Base-by-base conservation (phyloP, 352 stramenopile species). In the Thalassiosira allenii region DNA sequence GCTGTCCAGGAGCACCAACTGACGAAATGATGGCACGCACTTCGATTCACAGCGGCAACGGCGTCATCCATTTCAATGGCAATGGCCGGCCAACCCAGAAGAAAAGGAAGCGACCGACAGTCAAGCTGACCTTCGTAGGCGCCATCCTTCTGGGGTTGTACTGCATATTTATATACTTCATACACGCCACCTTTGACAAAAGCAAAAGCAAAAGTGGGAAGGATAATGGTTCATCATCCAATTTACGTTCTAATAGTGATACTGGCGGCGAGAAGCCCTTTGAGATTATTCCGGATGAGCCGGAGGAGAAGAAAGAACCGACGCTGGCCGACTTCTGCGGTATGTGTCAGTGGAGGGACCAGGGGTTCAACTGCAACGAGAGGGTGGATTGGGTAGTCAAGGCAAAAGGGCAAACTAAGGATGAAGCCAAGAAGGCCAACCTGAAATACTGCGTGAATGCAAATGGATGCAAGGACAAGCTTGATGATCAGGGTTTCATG, bases 161-260 rank as follows among this genome's bases (percentile, higher is more conserved):
- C 23, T 9, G 29, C 6, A 2, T 68, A 17, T 68, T 68, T 37
- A 27, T 68, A 0, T 68, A 37, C 40, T 32, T 33, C 5, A 22
- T 68, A 3, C 32, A 54, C 23, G 40, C 30, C 14, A 17, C n/a
- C 14, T 68, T 68, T 37, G 58, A 68, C 37, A n/a, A 32, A 53
- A 17, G 57, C 9, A 23, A 51, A 9, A 49, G 27, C 11, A 2
- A 4, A 49, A 29, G 12, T 34, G n/a, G 25, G 25, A 32, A 34
- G n/a, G 30, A 29, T 20, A 47, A 47, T 17, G 8, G 8, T 17
- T 9, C 17, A 9, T 9, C 17, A 17, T 47, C 37, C 37, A 9
- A 47, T 47, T 17, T 47, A 17, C 37, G 37, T 17, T 47, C 37
- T 17, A 47, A 47, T 81, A 81, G 92, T 85, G 63, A 91, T 92